Evolutionary conservation across 768 basidiomycete species (phyloP), one percentile per base, ranked within the genome.

Genomic region (Hydnomerulius pinastri): DNA sequence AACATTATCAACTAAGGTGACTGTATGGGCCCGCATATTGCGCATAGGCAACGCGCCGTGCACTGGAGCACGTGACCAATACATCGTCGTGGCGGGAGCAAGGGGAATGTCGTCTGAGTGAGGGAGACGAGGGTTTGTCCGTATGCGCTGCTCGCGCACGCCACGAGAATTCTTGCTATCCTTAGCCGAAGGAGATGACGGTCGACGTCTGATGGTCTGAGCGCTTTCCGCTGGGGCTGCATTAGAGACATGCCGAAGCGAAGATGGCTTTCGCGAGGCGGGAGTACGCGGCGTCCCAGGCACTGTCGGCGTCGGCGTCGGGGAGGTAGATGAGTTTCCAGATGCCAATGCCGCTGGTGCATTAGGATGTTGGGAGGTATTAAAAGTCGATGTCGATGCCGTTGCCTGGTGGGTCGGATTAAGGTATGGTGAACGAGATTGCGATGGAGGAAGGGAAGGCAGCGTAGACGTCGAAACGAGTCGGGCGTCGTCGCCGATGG

Each of bases 51-150:
- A 55, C 0, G 71, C 48, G 0, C 91, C 91, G 65, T 85, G 87
- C 17, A 89, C 86, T 0, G 91, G 89, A 0, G 91, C 91, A 46
- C 78, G 77, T 62, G 86, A 87, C 91, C 91, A 93, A 66, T 93
- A 85, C 85, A 92, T 90, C 30, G 78, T 72, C 1, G 90, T 89
- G 43, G 87, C 80, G 1, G 91, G 83, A 0, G 81, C 84, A 28
- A 72, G 71, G 43, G 79, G 74, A 5, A 74, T 80, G 35, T 86
- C 77, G 60, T 79, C 77, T 44, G 76, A 79, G 56, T 87, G 78
- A 1, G 85, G 83, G 10, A 90, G 63, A 18, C 77, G 78, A 2
- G 88, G 87, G 5, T 68, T 79, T 17, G 68, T 67, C 11, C 79
- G 74, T n/a, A 70, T 57, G 32, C 71, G 75, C 24, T 63, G 73